phyloP scores from a whole-genome alignment of 2,329 filamentous ascomycete species.

The Aspergillus fijiensis region DNA sequence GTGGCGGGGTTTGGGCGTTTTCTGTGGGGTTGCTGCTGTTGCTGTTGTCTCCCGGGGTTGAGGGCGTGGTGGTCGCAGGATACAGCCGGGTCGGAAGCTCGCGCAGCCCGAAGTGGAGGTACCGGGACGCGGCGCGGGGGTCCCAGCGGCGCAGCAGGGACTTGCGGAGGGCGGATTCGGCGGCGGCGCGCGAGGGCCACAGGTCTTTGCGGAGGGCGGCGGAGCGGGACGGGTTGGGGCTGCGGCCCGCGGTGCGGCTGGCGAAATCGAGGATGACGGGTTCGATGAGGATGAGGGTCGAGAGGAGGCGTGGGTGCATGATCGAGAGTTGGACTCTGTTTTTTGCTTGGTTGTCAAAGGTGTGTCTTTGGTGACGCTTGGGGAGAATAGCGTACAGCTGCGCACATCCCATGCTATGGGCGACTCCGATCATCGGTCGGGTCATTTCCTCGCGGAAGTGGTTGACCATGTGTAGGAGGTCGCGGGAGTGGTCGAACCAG shows the following conservation, averaged over 20 bases:
- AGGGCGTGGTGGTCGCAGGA: not conserved
- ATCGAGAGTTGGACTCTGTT: constrained; percentile 60
- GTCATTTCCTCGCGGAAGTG: constrained; percentile 35
- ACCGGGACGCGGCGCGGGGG: constrained; percentile 66
- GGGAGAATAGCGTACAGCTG: constrained; percentile 46
- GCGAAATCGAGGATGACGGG: constrained; percentile 32
- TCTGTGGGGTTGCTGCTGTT: too few relatives aligned
- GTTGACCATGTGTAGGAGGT: constrained; percentile 62
- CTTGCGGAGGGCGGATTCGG: constrained; percentile 62
- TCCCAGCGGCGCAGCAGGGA: constrained; percentile 60
- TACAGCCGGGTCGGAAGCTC: constrained; percentile 55
- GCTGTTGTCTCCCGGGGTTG: too few relatives aligned
- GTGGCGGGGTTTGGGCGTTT: not conserved
- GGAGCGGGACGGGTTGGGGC: not conserved
- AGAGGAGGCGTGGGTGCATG: constrained; percentile 73
- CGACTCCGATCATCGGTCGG: constrained; percentile 72
- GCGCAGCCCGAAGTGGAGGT: constrained; percentile 66
- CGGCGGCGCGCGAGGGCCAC: constrained; percentile 70
- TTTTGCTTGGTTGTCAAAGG: not conserved
- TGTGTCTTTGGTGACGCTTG: not conserved
- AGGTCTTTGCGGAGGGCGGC: constrained; percentile 53
- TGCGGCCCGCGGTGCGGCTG: constrained; percentile 2
- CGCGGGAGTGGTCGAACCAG: constrained; percentile 76
- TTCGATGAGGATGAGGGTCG: constrained; percentile 70
- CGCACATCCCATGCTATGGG: constrained; percentile 77